Evolutionary conservation across 768 basidiomycete genomes (phyloP).

Genomic region (Termitomyces bulborhizus): DNA sequence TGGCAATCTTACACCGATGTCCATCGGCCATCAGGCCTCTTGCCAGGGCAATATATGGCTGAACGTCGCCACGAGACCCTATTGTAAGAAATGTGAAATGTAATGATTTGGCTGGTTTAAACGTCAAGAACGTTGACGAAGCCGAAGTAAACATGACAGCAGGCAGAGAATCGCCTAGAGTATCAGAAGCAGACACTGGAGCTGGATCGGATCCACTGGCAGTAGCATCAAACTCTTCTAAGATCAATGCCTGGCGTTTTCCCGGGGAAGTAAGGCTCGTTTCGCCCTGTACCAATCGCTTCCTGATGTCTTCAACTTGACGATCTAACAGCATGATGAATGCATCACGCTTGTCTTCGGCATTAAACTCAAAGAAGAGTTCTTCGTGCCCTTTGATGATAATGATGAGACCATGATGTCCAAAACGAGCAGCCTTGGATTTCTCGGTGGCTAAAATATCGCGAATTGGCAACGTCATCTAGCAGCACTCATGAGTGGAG

Average conservation of each 20-base stretch:
- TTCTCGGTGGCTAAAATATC: constrained; percentile 84
- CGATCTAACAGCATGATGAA: constrained; percentile 71
- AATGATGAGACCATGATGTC: constrained; percentile 83
- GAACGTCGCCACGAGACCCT: constrained; percentile 94
- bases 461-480: constrained; percentile 94
- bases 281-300: constrained; percentile 41
- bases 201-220: constrained; percentile 33
- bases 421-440: constrained; percentile 83
- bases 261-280: constrained; percentile 37
- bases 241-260: constrained; percentile 66
- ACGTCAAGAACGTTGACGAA: constrained; percentile 95
- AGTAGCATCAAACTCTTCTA: constrained; percentile 76
- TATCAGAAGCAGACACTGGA: constrained; percentile 46
- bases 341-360: constrained; percentile 71
- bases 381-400: constrained; percentile 97
- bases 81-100: constrained; percentile 95
- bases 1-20: constrained; percentile 85
- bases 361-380: constrained; percentile 91
- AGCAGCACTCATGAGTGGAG: not conserved
- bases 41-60: constrained; percentile 94
- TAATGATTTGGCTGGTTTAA: constrained; percentile 82
- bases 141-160: constrained; percentile 96
- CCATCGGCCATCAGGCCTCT: constrained; percentile 90
- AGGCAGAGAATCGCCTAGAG: constrained; percentile 64
- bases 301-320: constrained; percentile 71